phyloP scores from a whole-genome alignment of 2,329 filamentous ascomycete genomes.

The Claviceps spartinae region DNA sequence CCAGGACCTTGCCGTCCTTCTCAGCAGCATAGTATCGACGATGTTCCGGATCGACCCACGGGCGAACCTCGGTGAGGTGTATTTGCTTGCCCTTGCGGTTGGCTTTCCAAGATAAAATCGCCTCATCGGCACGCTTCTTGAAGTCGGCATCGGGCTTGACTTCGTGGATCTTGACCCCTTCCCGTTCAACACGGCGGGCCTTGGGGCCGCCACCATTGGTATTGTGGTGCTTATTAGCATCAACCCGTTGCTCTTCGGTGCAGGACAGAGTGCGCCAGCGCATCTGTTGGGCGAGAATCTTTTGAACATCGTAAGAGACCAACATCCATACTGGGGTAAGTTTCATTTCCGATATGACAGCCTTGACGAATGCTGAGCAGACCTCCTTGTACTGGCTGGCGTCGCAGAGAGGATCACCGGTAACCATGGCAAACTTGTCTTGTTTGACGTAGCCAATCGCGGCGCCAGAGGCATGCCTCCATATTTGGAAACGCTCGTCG shows the following conservation, averaged over 20 bases:
- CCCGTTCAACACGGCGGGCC: slow-evolving; percentile 65
- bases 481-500: slow-evolving; percentile 76
- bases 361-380: slow-evolving; percentile 60
- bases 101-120: slow-evolving; percentile 67
- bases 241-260: slow-evolving; percentile 76
- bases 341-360: slow-evolving; percentile 52
- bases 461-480: slow-evolving; percentile 74
- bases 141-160: slow-evolving; percentile 58
- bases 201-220: slow-evolving; percentile 51
- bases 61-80: slow-evolving; percentile 77
- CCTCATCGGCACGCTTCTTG: slow-evolving; percentile 53
- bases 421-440: slow-evolving; percentile 66
- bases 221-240: slow-evolving; percentile 56
- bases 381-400: slow-evolving; percentile 60
- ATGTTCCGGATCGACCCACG: slow-evolving; percentile 75
- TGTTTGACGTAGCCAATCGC: slow-evolving; percentile 72
- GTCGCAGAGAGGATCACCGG: slow-evolving; percentile 80
- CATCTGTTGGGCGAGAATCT: slow-evolving; percentile 64
- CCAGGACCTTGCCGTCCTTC: slow-evolving; percentile 58
- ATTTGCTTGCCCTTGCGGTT: slow-evolving; percentile 74
- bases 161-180: slow-evolving; percentile 70
- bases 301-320: slow-evolving; percentile 64
- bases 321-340: slow-evolving; percentile 83
- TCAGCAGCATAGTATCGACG: slow-evolving; percentile 75
- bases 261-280: slow-evolving; percentile 84